Evolutionary conservation across 2,329 filamentous ascomycete genomes (phyloP).

Genomic region (Aspergillus sp.): DNA sequence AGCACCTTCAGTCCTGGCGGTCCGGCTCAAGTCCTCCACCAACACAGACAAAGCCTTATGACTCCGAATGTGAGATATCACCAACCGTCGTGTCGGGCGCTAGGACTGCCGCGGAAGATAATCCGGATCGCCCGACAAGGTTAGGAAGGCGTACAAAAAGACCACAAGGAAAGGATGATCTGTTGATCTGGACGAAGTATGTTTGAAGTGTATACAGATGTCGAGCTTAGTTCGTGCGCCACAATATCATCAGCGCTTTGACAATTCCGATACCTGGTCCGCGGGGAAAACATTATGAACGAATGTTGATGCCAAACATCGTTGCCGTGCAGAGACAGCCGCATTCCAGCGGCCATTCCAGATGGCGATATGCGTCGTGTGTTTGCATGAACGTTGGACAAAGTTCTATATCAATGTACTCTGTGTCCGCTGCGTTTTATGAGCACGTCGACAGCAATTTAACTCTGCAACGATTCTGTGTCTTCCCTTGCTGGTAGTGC

Average conservation of each 20-base stretch:
- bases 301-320: not conserved
- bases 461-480: not conserved
- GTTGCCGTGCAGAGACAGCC: not conserved
- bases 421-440: no score
- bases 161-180: not conserved
- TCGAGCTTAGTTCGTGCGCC: not conserved
- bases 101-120: conserved; percentile 4
- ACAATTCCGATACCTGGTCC: not conserved
- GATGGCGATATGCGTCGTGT: not conserved
- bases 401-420: no score
- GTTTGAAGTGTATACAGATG: not conserved
- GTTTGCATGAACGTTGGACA: no score
- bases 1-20: no score
- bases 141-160: not conserved
- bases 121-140: conserved; percentile 14
- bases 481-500: not conserved
- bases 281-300: not conserved
- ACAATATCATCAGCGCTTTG: not conserved
- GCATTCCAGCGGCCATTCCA: not conserved
- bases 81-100: conserved; percentile 1
- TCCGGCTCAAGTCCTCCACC: no score
- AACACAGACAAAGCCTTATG: no score
- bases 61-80: conserved; percentile 22
- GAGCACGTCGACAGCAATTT: no score
- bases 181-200: not conserved